Percentiles rank a stretch among this genome's conserved stretches.
These are phyloP conservation scores for Lavandula angustifolia DNA, from an alignment of 257 asterid species.

Conservation along the genomic window DNA sequence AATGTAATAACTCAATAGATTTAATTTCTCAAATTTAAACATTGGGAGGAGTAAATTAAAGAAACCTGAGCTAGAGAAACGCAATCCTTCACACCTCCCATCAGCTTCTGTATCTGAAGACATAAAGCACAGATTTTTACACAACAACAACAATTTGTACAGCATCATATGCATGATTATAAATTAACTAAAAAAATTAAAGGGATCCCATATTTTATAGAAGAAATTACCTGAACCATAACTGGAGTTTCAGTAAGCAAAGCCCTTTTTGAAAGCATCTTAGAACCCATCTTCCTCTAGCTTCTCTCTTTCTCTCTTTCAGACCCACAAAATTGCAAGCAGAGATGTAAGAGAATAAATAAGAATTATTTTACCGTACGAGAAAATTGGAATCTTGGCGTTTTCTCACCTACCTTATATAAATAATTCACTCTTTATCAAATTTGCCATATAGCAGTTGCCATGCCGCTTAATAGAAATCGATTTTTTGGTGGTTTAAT, in stretches of 20 bases:
- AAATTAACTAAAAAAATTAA: background rate
- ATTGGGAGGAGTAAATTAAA: slow-evolving; percentile 46
- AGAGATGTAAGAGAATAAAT: slow-evolving; percentile 11
- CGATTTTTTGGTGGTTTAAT: too few relatives aligned
- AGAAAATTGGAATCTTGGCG: slow-evolving; percentile 22
- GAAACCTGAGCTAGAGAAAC: slow-evolving; percentile 97
- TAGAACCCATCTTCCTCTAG: slow-evolving; percentile 72
- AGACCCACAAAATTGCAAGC: slow-evolving; percentile 31
- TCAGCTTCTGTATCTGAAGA: slow-evolving; percentile 83
- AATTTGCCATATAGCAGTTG: too few relatives aligned
- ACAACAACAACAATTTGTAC: background rate
- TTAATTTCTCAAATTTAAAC: slow-evolving; percentile 25
- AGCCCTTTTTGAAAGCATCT: slow-evolving; percentile 82
- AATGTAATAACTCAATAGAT: slow-evolving; percentile 25
- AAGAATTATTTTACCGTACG: slow-evolving; percentile 9
- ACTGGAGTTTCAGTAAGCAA: slow-evolving; percentile 80
- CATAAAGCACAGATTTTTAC: slow-evolving; percentile 29
- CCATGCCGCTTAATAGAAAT: too few relatives aligned
- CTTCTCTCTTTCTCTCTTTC: slow-evolving; percentile 8
- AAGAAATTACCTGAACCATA: slow-evolving; percentile 77
- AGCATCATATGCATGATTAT: slow-evolving; percentile 9
- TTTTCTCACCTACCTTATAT: slow-evolving; percentile 43
- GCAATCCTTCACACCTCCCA: slow-evolving; percentile 72
- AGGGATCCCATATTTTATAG: slow-evolving; percentile 29
- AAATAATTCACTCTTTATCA: slow-evolving; percentile 20